Percentiles rank a stretch among this genome's conserved stretches.
Evolutionary conservation across 192 early-diverging fungal species (phyloP).

Genomic region (Chytriomyces sp.): DNA sequence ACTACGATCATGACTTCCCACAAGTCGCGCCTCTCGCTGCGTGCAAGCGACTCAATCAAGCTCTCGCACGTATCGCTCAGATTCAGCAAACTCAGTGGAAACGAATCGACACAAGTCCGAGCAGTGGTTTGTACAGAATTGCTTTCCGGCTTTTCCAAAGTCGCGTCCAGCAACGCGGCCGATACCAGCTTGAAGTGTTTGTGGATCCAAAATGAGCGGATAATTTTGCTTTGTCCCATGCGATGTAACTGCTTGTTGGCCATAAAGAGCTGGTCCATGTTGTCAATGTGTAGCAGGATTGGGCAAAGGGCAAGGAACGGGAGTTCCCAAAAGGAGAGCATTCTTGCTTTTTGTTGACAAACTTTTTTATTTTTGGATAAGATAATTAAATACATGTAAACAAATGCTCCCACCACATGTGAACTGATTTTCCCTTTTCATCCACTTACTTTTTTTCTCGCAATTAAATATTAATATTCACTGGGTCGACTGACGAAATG

Average conservation of each 20-base stretch:
- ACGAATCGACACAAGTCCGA: neutral
- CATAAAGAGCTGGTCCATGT: neutral
- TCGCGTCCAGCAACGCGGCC: neutral
- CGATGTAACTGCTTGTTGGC: neutral
- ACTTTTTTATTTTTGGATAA: too few relatives aligned
- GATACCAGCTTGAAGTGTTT: neutral
- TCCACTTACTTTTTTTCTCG: too few relatives aligned
- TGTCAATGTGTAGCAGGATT: constrained; percentile 10
- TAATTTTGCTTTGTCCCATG: neutral
- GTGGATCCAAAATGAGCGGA: constrained; percentile 9
- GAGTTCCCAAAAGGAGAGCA: neutral
- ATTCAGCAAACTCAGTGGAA: constrained; percentile 13
- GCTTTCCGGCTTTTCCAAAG: neutral
- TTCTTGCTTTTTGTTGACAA: too few relatives aligned
- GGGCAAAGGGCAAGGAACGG: constrained; percentile 1
- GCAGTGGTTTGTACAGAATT: neutral
- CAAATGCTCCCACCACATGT: too few relatives aligned
- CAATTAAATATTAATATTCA: too few relatives aligned
- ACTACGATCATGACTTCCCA: constrained; percentile 18
- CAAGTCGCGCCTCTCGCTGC: neutral
- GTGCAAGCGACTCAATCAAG: neutral
- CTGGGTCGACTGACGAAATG: too few relatives aligned
- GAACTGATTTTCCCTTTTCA: too few relatives aligned
- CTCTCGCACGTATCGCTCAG: neutral
- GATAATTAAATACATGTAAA: too few relatives aligned